These are phyloP conservation scores for Amyloporia xantha DNA, from an alignment of 768 basidiomycete genomes.

Conservation along the genomic window DNA sequence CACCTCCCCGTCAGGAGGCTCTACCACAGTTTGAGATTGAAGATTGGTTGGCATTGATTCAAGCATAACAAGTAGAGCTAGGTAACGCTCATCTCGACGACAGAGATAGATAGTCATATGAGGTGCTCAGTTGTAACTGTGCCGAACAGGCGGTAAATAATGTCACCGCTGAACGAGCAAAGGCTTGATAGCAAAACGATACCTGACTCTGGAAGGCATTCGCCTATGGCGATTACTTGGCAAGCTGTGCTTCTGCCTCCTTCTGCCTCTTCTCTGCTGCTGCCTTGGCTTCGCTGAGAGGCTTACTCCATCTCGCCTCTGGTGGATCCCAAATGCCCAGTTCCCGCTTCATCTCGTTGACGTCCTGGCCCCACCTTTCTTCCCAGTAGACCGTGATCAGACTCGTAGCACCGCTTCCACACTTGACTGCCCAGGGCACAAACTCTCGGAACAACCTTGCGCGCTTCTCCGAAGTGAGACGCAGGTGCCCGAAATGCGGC, in stretches of 20 bases:
- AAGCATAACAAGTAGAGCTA: too few species aligned
- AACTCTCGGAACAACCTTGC: constrained; percentile 63
- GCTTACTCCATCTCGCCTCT: constrained; percentile 59
- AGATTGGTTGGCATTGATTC: too few species aligned
- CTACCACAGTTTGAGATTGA: too few species aligned
- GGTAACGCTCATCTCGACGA: too few species aligned
- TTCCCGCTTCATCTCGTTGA: constrained; percentile 79
- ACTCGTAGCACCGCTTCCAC: constrained; percentile 66
- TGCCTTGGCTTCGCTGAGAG: constrained; percentile 54
- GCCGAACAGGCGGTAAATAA: too few species aligned
- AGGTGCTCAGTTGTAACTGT: too few species aligned
- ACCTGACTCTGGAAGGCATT: too few species aligned
- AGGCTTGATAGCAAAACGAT: too few species aligned
- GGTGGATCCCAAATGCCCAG: constrained; percentile 85
- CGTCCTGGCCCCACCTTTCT: constrained; percentile 79
- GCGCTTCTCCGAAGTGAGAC: constrained; percentile 44
- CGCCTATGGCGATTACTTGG: background rate
- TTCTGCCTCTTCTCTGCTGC: constrained; percentile 23
- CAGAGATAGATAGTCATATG: too few species aligned
- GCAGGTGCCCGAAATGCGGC: constrained; percentile 73
- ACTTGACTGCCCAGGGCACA: constrained; percentile 87
- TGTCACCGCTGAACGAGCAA: too few species aligned
- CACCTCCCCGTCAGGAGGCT: too few species aligned
- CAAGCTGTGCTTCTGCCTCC: constrained; percentile 4
- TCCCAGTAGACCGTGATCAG: constrained; percentile 96